Evolutionary conservation across 768 basidiomycete species (phyloP).

Genomic region (Hericium rajendrae): DNA sequence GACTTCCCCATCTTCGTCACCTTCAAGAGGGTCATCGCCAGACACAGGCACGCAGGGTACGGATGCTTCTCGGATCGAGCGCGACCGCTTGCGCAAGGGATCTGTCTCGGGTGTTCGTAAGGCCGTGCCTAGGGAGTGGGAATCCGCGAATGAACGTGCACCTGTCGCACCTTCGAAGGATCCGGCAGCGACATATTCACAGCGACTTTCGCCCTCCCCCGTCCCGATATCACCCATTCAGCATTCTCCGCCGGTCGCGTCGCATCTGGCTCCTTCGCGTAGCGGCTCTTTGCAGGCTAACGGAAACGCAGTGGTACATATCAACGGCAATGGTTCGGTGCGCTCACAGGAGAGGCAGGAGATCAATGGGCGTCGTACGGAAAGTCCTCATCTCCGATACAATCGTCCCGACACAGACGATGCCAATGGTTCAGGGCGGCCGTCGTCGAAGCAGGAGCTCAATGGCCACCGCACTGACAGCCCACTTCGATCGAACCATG

Average conservation of each 20-base stretch:
- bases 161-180: neutral
- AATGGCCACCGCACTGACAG: neutral
- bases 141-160: conserved; percentile 4
- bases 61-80: neutral
- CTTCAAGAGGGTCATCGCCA: conserved; percentile 3
- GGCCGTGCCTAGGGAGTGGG: conserved; percentile 20
- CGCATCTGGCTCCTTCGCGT: neutral
- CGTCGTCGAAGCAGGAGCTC: neutral
- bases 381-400: neutral
- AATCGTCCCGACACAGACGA: neutral
- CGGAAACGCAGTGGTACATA: neutral
- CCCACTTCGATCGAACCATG: neutral
- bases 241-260: neutral
- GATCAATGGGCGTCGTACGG: neutral
- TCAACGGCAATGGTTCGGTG: neutral
- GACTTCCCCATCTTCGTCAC: conserved; percentile 12
- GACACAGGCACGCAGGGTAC: neutral
- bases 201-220: neutral
- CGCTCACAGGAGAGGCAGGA: neutral
- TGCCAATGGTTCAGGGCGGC: neutral
- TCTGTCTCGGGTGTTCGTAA: conserved; percentile 19
- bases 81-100: conserved; percentile 19
- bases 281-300: neutral
- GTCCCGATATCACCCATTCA: neutral
- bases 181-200: neutral